These are phyloP conservation scores for Hansenula anomala DNA, from an alignment of 1,139 yeast species.

Conservation along the genomic window DNA sequence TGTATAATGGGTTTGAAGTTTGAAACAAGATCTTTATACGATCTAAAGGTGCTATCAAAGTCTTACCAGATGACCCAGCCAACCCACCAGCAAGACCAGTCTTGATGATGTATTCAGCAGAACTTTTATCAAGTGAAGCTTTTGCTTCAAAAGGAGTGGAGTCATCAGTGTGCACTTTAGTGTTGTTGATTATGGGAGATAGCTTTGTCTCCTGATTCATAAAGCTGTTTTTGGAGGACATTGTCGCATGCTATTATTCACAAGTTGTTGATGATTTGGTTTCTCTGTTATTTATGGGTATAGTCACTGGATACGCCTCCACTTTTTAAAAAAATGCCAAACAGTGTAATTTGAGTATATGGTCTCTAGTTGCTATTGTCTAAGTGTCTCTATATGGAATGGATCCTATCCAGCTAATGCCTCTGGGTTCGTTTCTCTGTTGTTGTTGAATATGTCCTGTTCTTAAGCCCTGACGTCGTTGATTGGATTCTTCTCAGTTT, in stretches of 20 bases:
- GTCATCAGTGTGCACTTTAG: slow-evolving; percentile 14
- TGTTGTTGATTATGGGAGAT: slow-evolving; percentile 6
- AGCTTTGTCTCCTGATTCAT: slow-evolving; percentile 1
- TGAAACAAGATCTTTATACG: slow-evolving; percentile 92
- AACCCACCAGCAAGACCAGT: slow-evolving; percentile 94
- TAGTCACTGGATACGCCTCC: slow-evolving; percentile 1
- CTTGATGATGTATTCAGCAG: slow-evolving; percentile 70
- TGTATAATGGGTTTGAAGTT: slow-evolving; percentile 87
- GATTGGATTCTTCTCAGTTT: too few species aligned
- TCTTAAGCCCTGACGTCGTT: too few species aligned
- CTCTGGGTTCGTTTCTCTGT: too few species aligned
- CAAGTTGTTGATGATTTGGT: too few species aligned
- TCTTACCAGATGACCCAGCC: slow-evolving; percentile 94
- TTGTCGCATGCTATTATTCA: too few species aligned
- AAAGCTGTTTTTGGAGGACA: slow-evolving; percentile 2
- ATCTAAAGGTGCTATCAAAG: slow-evolving; percentile 92
- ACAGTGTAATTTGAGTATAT: background rate
- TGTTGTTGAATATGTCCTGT: too few species aligned
- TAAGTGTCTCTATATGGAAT: too few species aligned
- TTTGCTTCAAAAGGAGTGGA: slow-evolving; percentile 14
- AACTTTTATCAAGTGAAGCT: slow-evolving; percentile 51
- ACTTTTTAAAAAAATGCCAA: background rate
- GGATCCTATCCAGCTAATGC: too few species aligned
- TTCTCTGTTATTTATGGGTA: too few species aligned
- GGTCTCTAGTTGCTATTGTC: too few species aligned